These are phyloP conservation scores for Candida sithepensis DNA, from an alignment of 805 yeast genomes.

Conservation along the genomic window DNA sequence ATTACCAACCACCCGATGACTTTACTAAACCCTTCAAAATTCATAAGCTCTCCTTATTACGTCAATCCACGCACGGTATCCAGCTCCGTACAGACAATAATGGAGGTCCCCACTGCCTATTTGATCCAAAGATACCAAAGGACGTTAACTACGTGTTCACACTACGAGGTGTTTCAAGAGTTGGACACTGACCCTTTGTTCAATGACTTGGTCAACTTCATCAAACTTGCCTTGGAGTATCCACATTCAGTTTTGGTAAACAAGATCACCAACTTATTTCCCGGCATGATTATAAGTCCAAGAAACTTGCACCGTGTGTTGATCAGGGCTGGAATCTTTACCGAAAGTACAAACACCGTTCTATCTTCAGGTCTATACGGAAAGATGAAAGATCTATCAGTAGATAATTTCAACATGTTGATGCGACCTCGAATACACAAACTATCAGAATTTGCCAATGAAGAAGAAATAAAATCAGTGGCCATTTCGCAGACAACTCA, in stretches of 20 bases:
- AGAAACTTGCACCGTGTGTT: constrained; percentile 15
- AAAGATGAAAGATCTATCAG: not conserved
- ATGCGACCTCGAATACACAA: not conserved
- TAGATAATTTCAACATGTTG: not conserved
- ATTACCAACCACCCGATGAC: constrained; percentile 15
- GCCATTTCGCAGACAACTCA: not conserved
- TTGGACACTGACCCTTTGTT: constrained; percentile 16
- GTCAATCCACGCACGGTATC: constrained; percentile 23
- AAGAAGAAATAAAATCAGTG: not conserved
- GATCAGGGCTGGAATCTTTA: constrained; percentile 14
- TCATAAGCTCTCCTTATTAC: constrained; percentile 16
- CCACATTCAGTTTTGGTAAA: constrained; percentile 27
- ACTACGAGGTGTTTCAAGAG: constrained; percentile 12
- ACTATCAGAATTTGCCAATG: not conserved
- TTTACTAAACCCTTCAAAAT: constrained; percentile 19
- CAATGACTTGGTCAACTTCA: constrained; percentile 20
- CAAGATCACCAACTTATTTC: constrained; percentile 15
- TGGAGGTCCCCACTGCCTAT: constrained; percentile 9
- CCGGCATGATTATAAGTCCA: constrained; percentile 9
- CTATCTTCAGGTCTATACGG: constrained; percentile 27
- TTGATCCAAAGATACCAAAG: constrained; percentile 13
- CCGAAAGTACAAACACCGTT: constrained; percentile 19
- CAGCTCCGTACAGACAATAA: constrained; percentile 14
- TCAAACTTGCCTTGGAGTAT: constrained; percentile 29
- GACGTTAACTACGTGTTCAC: constrained; percentile 13